Percentiles rank a stretch among this genome's conserved stretches.
Evolutionary conservation across 2,329 filamentous ascomycete genomes (phyloP).

Genomic region (Tothia fuscella): DNA sequence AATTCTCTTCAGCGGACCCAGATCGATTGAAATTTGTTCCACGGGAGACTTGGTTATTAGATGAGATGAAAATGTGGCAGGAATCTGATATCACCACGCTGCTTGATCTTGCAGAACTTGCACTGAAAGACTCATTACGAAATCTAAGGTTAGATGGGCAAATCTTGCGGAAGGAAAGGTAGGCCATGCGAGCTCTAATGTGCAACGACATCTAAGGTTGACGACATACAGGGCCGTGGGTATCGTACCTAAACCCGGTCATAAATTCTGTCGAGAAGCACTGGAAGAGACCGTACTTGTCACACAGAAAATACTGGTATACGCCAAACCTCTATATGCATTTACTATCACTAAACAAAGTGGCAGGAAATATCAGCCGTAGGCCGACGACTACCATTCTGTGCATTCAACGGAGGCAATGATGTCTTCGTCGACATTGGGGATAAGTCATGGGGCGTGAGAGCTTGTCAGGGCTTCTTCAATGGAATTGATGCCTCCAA

Average conservation of each 20-base stretch:
- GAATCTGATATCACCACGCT: constrained; percentile 65
- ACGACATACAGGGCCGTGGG: constrained; percentile 27
- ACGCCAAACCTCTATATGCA: constrained; percentile 12
- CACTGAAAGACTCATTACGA: constrained; percentile 68
- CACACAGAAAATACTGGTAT: constrained; percentile 81
- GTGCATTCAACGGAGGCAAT: constrained; percentile 91
- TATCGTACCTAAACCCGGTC: constrained; percentile 44
- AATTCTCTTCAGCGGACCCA: constrained; percentile 53
- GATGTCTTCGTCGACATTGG: constrained; percentile 98
- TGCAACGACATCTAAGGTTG: neutral
- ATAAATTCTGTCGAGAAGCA: constrained; percentile 70
- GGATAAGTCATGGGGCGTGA: constrained; percentile 92
- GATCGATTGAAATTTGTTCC: constrained; percentile 56
- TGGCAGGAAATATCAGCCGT: constrained; percentile 69
- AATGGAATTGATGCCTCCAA: constrained; percentile 61
- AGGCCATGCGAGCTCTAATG: neutral
- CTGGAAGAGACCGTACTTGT: constrained; percentile 94
- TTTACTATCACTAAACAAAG: constrained; percentile 16
- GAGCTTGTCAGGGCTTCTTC: constrained; percentile 86
- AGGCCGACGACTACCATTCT: constrained; percentile 67
- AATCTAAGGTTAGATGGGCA: constrained; percentile 68
- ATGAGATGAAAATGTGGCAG: constrained; percentile 67
- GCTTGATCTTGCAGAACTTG: constrained; percentile 80
- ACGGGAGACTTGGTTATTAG: constrained; percentile 57
- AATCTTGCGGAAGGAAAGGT: constrained; percentile 74